Evolutionary conservation across 2,329 filamentous ascomycete genomes (phyloP).

Genomic region (Penicillium sp.): DNA sequence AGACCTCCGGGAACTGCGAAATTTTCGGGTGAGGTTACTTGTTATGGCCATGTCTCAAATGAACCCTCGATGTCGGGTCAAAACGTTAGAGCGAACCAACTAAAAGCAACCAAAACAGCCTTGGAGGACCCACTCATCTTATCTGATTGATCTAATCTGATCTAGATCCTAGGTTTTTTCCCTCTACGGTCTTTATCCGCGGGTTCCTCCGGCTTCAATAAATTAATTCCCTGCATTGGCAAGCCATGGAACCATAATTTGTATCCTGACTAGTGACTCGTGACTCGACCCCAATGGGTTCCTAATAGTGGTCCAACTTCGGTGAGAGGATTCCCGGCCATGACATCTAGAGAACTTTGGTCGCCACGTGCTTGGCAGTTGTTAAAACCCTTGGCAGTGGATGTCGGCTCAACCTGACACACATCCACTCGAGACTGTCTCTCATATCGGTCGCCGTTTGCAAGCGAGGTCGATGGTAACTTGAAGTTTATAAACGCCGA

Average conservation of each 20-base stretch:
- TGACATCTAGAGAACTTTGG: background rate
- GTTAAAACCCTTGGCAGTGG: background rate
- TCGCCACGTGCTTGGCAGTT: background rate
- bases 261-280: background rate
- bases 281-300: background rate
- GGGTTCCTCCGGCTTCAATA: background rate
- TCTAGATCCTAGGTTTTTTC: background rate
- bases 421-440: background rate
- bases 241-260: background rate
- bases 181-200: background rate
- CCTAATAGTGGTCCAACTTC: background rate
- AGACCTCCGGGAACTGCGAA: background rate
- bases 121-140: background rate
- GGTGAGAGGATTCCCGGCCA: background rate
- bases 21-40: background rate
- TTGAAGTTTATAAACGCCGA: background rate
- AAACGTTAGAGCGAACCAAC: background rate
- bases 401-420: background rate
- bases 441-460: background rate
- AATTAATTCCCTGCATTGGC: background rate
- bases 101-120: background rate
- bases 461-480: background rate
- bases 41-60: background rate
- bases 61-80: background rate
- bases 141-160: conserved; percentile 1